These are phyloP conservation scores for Pestalotiopsis sp. DNA, from an alignment of 2,329 filamentous ascomycete genomes.

Conservation along the genomic window DNA sequence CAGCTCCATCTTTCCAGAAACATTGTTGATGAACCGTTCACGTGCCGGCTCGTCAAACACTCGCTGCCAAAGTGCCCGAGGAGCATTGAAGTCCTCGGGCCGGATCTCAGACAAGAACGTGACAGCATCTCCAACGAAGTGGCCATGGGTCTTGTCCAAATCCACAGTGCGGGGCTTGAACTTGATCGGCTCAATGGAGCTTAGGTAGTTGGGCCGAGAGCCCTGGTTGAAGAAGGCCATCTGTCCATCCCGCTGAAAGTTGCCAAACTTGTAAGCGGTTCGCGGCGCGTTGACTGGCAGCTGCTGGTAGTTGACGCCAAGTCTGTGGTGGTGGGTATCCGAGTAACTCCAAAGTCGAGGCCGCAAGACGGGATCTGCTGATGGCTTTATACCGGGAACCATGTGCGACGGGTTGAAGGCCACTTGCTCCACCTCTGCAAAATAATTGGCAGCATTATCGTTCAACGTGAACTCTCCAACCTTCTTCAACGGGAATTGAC, in stretches of 20 bases:
- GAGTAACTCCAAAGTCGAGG: constrained; percentile 71
- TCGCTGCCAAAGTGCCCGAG: constrained; percentile 59
- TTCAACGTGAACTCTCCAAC: constrained; percentile 66
- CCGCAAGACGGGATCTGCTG: constrained; percentile 69
- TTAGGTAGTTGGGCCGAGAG: constrained; percentile 6
- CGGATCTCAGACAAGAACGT: constrained; percentile 38
- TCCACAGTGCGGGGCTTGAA: constrained; percentile 35
- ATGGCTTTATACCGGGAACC: constrained; percentile 67
- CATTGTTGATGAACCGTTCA: constrained; percentile 59
- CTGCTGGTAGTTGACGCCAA: constrained; percentile 61
- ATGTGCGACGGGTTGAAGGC: constrained; percentile 69
- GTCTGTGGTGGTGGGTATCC: constrained; percentile 60
- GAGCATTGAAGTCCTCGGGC: constrained; percentile 44
- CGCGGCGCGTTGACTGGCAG: constrained; percentile 42
- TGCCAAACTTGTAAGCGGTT: neutral
- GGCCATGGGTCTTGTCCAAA: constrained; percentile 36
- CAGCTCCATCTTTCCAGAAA: constrained; percentile 60
- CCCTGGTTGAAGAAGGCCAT: constrained; percentile 20
- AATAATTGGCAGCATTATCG: constrained; percentile 66
- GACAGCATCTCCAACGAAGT: constrained; percentile 38
- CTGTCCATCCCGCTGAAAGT: constrained; percentile 15
- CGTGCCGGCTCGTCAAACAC: constrained; percentile 60
- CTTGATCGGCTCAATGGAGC: constrained; percentile 32
- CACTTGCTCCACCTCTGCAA: constrained; percentile 68
- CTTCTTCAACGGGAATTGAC: constrained; percentile 58